phyloP scores from a whole-genome alignment of 768 basidiomycete species.

The Hericium rajendrae region DNA sequence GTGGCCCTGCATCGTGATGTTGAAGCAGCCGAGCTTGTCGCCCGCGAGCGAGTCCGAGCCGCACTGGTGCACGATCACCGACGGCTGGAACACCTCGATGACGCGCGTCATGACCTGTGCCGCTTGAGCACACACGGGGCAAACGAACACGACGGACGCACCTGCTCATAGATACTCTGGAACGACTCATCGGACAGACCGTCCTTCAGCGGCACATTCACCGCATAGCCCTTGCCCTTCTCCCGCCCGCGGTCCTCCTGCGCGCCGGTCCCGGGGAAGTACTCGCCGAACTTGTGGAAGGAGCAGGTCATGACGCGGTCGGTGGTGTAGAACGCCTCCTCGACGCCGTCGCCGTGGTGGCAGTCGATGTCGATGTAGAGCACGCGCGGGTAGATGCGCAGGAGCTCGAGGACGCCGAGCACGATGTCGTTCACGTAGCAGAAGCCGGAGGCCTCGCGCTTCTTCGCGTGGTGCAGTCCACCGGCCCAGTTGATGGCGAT shows the following conservation, averaged over 20 bases:
- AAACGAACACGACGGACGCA: slow-evolving; percentile 29
- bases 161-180: slow-evolving; percentile 84
- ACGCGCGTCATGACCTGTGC: slow-evolving; percentile 71
- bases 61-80: slow-evolving; percentile 86
- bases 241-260: slow-evolving; percentile 80
- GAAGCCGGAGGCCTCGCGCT: slow-evolving; percentile 94
- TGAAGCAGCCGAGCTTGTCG: slow-evolving; percentile 94
- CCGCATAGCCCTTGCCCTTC: slow-evolving; percentile 77
- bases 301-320: slow-evolving; percentile 96
- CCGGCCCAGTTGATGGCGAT: slow-evolving; percentile 96
- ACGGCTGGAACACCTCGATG: slow-evolving; percentile 80
- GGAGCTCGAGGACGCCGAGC: slow-evolving; percentile 84
- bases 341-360: slow-evolving; percentile 97
- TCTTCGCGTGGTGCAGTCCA: slow-evolving; percentile 98
- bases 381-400: slow-evolving; percentile 79
- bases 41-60: slow-evolving; percentile 93
- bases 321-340: slow-evolving; percentile 97
- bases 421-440: slow-evolving; percentile 99
- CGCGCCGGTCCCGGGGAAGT: slow-evolving; percentile 84
- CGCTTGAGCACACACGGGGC: neutral
- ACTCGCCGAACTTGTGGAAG: slow-evolving; percentile 97
- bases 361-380: slow-evolving; percentile 98
- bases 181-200: slow-evolving; percentile 89
- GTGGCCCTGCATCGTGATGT: slow-evolving; percentile 92
- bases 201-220: slow-evolving; percentile 92